These are phyloP conservation scores for Colletotrichum spinosum DNA, from an alignment of 2,329 filamentous ascomycete genomes.

Conservation along the genomic window DNA sequence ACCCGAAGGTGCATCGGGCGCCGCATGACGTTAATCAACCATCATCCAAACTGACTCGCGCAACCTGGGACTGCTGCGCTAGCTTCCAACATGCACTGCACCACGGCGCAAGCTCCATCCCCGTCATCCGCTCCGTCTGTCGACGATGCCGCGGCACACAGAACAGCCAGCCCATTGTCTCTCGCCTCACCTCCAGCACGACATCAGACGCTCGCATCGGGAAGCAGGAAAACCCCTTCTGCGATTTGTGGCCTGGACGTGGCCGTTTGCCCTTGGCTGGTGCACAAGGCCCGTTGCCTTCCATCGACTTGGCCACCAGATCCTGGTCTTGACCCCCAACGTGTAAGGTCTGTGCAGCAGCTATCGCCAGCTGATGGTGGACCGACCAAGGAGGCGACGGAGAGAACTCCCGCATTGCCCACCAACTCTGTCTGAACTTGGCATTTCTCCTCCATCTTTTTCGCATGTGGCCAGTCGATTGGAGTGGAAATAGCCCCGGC, in stretches of 20 bases:
- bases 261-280: constrained; percentile 1
- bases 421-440: constrained; percentile 1
- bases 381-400: background rate
- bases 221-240: constrained; percentile 4
- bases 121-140: background rate
- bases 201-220: constrained; percentile 21
- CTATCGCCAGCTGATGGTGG: background rate
- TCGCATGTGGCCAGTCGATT: background rate
- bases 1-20: background rate
- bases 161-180: constrained; percentile 4
- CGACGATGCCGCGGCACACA: background rate
- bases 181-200: constrained; percentile 6
- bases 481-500: too few relatives aligned
- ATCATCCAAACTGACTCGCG: constrained; percentile 30
- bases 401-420: constrained; percentile 13
- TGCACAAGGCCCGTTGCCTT: background rate
- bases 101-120: constrained; percentile 5
- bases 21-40: constrained; percentile 25
- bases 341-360: constrained; percentile 12
- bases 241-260: constrained; percentile 1
- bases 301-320: background rate
- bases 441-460: background rate
- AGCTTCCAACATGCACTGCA: background rate
- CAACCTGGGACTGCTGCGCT: background rate
- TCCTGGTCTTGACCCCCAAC: constrained; percentile 17